A percentile compares a stretch with the other conserved stretches of the same genome.
These are phyloP conservation scores for Lachancea dasiensis DNA, from an alignment of 805 yeast species.

Conservation along the genomic window DNA sequence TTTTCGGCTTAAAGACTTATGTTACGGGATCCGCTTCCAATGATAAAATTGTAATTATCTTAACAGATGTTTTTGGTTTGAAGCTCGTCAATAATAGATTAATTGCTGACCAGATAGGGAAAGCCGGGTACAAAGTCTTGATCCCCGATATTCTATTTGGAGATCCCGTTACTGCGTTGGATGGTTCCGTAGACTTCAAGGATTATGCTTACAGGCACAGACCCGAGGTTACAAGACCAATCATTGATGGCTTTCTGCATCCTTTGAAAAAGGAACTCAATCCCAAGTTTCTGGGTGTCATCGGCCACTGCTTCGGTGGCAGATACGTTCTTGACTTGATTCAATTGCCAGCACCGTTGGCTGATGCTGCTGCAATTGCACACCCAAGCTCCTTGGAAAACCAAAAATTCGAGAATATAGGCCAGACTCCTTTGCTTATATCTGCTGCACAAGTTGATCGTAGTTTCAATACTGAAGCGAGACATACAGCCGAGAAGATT, in stretches of 20 bases:
- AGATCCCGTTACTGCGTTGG: constrained; percentile 34
- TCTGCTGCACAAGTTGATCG: constrained; percentile 70
- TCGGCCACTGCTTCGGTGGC: constrained; percentile 87
- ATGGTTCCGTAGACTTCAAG: constrained; percentile 25
- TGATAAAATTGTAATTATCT: constrained; percentile 50
- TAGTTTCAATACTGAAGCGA: constrained; percentile 56
- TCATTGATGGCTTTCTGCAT: constrained; percentile 44
- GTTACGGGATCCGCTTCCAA: constrained; percentile 40
- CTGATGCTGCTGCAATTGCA: constrained; percentile 67
- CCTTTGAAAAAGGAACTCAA: constrained; percentile 39
- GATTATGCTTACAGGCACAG: constrained; percentile 55
- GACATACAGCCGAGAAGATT: constrained; percentile 54
- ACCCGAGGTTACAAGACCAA: constrained; percentile 41
- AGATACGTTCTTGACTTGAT: constrained; percentile 53
- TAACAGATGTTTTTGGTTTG: constrained; percentile 69
- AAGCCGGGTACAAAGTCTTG: constrained; percentile 55
- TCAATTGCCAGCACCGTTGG: constrained; percentile 31
- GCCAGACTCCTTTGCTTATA: constrained; percentile 52
- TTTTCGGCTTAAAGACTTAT: constrained; percentile 43
- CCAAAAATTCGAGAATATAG: constrained; percentile 57
- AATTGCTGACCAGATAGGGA: constrained; percentile 61
- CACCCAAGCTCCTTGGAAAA: constrained; percentile 74
- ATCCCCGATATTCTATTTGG: constrained; percentile 68
- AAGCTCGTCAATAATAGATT: constrained; percentile 51
- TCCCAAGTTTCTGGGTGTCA: constrained; percentile 47